These are phyloP conservation scores for Rosa rugosa DNA, from an alignment of 306 rosid genomes.

Conservation along the genomic window DNA sequence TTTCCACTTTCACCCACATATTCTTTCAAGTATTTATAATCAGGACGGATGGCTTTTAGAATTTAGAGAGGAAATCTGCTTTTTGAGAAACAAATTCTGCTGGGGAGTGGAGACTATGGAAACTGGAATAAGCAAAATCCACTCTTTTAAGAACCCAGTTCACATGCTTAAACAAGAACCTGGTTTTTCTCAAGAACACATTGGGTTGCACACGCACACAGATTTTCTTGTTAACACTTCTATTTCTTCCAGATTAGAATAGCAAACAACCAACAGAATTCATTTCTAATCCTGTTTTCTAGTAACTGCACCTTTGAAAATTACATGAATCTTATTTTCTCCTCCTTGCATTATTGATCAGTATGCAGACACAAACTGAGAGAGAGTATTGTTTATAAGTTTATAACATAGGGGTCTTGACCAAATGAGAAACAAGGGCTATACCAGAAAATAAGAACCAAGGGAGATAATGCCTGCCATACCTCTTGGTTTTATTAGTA, in stretches of 20 bases:
- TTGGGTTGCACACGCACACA: neutral
- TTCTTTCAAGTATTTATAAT: neutral
- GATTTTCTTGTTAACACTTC: neutral
- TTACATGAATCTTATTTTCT: neutral
- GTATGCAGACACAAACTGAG: neutral
- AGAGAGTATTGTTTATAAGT: neutral
- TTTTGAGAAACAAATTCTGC: neutral
- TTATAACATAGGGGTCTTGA: neutral
- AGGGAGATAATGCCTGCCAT: neutral
- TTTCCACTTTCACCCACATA: neutral
- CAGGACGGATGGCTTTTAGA: no score
- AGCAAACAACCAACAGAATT: neutral
- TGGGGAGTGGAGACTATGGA: no score
- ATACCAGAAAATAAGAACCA: neutral
- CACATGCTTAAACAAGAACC: neutral
- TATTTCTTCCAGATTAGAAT: neutral
- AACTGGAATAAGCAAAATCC: no score
- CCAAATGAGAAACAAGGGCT: neutral
- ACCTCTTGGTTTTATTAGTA: slow-evolving; percentile 6
- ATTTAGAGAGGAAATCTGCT: no score
- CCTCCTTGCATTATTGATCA: neutral
- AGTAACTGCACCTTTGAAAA: neutral
- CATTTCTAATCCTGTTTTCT: neutral
- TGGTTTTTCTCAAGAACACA: neutral
- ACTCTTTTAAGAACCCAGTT: neutral